Evolutionary conservation across 2,329 filamentous ascomycete species (phyloP).

Genomic region (Helotiales sp.): DNA sequence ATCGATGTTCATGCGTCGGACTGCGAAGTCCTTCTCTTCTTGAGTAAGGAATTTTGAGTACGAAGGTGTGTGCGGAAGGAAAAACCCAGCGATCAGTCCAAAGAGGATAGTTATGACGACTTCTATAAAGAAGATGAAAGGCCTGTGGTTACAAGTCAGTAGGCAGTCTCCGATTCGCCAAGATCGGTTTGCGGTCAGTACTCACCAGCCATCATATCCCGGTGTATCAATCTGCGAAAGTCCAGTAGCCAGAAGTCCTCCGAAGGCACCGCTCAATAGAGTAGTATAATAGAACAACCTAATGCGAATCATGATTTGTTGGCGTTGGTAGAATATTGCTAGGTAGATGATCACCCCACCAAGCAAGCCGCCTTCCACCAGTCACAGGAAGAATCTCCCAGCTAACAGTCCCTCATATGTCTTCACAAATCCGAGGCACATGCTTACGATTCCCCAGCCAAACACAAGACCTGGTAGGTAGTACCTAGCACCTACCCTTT

Average conservation of each 20-base stretch:
- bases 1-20: background rate
- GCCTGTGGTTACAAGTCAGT: background rate
- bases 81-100: background rate
- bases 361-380: slow-evolving; percentile 60
- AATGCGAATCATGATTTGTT: slow-evolving; percentile 6
- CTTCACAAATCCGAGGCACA: slow-evolving; percentile 38
- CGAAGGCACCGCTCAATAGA: background rate
- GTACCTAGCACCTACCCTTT: slow-evolving; percentile 45
- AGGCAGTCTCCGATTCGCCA: background rate
- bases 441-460: slow-evolving; percentile 49
- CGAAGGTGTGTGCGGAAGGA: background rate
- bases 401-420: slow-evolving; percentile 69
- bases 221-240: background rate
- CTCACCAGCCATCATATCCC: background rate
- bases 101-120: slow-evolving; percentile 3
- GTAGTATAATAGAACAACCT: background rate
- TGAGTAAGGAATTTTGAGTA: background rate
- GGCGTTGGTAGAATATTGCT: background rate
- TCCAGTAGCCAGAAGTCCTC: background rate
- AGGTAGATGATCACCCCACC: slow-evolving; percentile 49
- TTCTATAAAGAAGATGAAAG: background rate
- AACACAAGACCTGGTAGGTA: slow-evolving; percentile 49
- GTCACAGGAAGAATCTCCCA: slow-evolving; percentile 69
- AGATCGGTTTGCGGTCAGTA: background rate
- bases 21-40: background rate